phyloP scores from a whole-genome alignment of 805 yeast species.

The Barnettozyma botsteinii region DNA sequence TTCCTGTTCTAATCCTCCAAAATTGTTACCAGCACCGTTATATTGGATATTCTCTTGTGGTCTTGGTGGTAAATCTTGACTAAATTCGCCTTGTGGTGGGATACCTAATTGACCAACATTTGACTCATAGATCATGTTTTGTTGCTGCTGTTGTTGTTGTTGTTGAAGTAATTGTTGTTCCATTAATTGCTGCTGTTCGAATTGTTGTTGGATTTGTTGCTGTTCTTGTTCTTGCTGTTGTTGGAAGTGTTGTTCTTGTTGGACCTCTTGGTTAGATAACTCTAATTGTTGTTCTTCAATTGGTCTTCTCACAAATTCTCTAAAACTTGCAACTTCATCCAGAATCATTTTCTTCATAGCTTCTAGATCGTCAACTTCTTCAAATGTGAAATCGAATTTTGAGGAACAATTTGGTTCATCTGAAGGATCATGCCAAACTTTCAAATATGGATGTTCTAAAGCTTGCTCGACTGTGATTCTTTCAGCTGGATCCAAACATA shows the following conservation, averaged over 20 bases:
- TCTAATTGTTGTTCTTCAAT: conserved; percentile 46
- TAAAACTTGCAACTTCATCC: conserved; percentile 71
- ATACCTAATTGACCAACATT: conserved; percentile 37
- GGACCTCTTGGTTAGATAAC: conserved; percentile 26
- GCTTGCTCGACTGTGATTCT: conserved; percentile 89
- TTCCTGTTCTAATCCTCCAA: conserved; percentile 54
- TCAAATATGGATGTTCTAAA: conserved; percentile 78
- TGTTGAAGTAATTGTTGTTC: conserved; percentile 17
- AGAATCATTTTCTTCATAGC: conserved; percentile 71
- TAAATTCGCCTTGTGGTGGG: conserved; percentile 41
- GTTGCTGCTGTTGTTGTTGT: conserved; percentile 14
- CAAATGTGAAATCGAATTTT: conserved; percentile 80
- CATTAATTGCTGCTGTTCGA: conserved; percentile 13
- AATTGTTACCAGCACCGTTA: conserved; percentile 22
- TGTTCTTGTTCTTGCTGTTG: conserved; percentile 15
- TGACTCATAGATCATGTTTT: conserved; percentile 20
- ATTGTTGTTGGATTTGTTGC: conserved; percentile 14
- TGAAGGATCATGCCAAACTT: conserved; percentile 87
- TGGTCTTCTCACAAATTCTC: conserved; percentile 78
- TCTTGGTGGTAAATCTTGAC: conserved; percentile 51
- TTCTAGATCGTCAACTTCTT: conserved; percentile 73
- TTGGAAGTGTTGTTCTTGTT: conserved; percentile 18
- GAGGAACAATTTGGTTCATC: conserved; percentile 83
- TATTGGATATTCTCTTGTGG: conserved; percentile 44
- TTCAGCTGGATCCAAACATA: conserved; percentile 79